A percentile compares a stretch with the other conserved stretches of the same genome.
These are phyloP conservation scores for Ascochyta lentis DNA, from an alignment of 2,329 filamentous ascomycete genomes.

Conservation along the genomic window DNA sequence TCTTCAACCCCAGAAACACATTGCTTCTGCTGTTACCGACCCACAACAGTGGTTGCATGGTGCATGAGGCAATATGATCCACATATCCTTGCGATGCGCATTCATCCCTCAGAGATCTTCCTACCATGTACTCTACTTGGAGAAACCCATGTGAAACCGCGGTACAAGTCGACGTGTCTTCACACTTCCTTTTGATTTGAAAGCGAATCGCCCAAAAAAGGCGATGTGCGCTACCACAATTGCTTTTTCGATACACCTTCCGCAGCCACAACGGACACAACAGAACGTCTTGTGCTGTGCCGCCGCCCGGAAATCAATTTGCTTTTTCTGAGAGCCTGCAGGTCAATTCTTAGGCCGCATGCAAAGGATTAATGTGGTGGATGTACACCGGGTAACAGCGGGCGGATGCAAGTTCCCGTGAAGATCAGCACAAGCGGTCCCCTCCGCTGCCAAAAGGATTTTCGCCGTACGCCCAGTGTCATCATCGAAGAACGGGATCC, in stretches of 20 bases:
- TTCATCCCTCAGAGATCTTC: not conserved
- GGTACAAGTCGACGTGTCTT: constrained; percentile 10
- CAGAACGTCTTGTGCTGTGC: constrained; percentile 3
- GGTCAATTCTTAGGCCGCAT: not conserved
- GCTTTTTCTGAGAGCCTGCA: constrained; percentile 5
- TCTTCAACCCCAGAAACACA: not conserved
- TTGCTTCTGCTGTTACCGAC: not conserved
- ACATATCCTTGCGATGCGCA: not conserved
- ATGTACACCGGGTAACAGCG: constrained; percentile 1
- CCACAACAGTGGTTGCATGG: not conserved
- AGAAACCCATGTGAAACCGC: not conserved
- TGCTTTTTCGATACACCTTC: constrained; percentile 2
- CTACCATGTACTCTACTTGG: not conserved
- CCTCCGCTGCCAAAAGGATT: not conserved
- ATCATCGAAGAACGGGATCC: not conserved
- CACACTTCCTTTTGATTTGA: not conserved
- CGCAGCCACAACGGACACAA: not conserved
- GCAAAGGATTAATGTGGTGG: constrained; percentile 5
- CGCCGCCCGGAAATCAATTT: not conserved
- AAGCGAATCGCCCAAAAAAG: not conserved
- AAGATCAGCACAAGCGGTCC: not conserved
- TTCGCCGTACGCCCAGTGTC: not conserved
- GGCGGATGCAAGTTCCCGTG: constrained; percentile 1
- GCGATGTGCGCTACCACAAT: not conserved
- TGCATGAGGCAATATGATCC: not conserved